phyloP scores from a whole-genome alignment of 192 early-diverging fungal species.

The Mortierella alpina region DNA sequence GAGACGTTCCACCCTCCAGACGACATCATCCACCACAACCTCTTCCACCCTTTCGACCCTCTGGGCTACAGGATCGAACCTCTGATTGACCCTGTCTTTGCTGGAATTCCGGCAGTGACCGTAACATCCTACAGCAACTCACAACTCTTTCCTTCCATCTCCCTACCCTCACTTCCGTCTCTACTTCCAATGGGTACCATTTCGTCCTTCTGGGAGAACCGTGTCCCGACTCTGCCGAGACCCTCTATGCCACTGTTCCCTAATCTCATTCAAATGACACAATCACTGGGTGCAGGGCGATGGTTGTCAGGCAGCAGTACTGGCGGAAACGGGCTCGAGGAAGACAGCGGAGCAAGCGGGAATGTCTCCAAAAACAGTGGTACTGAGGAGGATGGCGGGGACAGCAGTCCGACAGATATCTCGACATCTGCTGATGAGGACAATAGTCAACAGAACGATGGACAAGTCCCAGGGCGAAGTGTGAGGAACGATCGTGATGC shows the following conservation, averaged over 20 bases:
- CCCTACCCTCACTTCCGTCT: constrained; percentile 35
- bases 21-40: constrained; percentile 71
- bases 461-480: not conserved
- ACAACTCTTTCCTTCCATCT: constrained; percentile 31
- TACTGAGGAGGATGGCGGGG: not conserved
- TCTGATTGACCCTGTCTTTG: constrained; percentile 62
- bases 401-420: not conserved
- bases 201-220: constrained; percentile 46
- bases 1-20: constrained; percentile 62
- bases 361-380: not conserved
- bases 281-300: constrained; percentile 40
- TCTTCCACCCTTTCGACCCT: constrained; percentile 83
- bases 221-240: constrained; percentile 30
- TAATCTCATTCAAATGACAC: constrained; percentile 41
- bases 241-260: constrained; percentile 38
- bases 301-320: constrained; percentile 17
- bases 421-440: not conserved
- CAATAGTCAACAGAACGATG: not conserved
- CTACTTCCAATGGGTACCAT: constrained; percentile 27
- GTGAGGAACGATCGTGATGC: constrained; percentile 1
- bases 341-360: not conserved
- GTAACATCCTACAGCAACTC: constrained; percentile 36
- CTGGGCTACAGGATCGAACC: constrained; percentile 80
- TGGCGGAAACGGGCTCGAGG: not conserved
- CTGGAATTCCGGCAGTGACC: constrained; percentile 60